Conservation (phyloP, 2,329 filamentous ascomycete genomes). For the Rasamsonia emersonii region DNA sequence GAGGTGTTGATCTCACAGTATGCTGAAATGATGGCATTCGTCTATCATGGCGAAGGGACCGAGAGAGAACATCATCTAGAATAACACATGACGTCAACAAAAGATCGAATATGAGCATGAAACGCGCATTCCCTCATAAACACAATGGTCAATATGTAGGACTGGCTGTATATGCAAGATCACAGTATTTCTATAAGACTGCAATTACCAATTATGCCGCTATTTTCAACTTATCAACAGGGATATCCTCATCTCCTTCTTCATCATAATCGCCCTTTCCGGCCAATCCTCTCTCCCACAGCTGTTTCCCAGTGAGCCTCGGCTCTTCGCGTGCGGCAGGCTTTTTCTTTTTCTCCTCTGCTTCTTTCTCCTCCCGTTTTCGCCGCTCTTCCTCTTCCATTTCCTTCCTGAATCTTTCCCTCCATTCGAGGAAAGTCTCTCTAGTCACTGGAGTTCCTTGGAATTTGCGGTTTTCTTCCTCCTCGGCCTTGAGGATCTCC, state of each 20-base stretch:
- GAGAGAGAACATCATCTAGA: no score
- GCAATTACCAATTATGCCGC: conserved; percentile 39
- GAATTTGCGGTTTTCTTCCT: conserved; percentile 94
- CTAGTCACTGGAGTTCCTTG: conserved; percentile 82
- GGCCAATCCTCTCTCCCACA: conserved; percentile 68
- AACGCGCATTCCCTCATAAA: no score
- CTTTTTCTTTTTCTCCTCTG: conserved; percentile 75
- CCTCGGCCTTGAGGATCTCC: conserved; percentile 56
- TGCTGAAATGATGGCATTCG: no score
- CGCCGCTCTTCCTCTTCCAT: conserved; percentile 63
- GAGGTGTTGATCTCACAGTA: no score
- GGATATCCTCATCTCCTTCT: conserved; percentile 56
- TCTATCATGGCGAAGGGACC: no score
- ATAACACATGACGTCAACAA: no score
- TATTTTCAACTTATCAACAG: conserved; percentile 64
- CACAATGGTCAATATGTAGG: no score
- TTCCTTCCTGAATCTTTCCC: conserved; percentile 67
- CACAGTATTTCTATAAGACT: no score
- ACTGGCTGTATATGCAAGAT: no score
- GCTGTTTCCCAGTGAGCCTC: conserved; percentile 62
- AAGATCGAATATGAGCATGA: no score
- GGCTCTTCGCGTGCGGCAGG: conserved; percentile 54
- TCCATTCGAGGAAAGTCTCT: conserved; percentile 78
- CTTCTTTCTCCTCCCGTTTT: conserved; percentile 63
- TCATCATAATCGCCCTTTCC: conserved; percentile 58